Percentiles rank a stretch among this genome's conserved stretches.
phyloP scores from a whole-genome alignment of 768 basidiomycete genomes.

The Saitozyma podzolica region DNA sequence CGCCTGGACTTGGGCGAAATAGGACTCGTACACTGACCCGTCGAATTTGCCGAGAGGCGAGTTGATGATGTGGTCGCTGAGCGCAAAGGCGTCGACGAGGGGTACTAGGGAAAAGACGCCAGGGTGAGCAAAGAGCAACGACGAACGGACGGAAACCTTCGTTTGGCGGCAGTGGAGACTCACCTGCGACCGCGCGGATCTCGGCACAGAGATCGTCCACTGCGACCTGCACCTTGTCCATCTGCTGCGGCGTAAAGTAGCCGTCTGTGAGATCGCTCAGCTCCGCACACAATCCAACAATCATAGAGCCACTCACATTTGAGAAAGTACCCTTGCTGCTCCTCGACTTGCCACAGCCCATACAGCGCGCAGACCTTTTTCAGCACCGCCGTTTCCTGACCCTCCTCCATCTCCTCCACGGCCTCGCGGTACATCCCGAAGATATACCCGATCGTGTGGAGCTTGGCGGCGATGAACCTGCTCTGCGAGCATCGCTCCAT shows the following conservation, averaged over 20 bases:
- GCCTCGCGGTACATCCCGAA: constrained; percentile 53
- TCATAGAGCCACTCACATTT: constrained; percentile 48
- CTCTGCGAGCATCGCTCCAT: constrained; percentile 55
- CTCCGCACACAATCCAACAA: not conserved
- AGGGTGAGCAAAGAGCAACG: not conserved
- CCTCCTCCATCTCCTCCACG: constrained; percentile 47
- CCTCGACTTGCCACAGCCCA: constrained; percentile 55
- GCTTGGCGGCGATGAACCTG: constrained; percentile 55
- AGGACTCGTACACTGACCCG: constrained; percentile 55
- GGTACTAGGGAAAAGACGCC: constrained; percentile 27
- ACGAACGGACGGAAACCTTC: not conserved
- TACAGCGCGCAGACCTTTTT: constrained; percentile 53
- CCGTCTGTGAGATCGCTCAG: constrained; percentile 38
- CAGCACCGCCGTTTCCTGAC: constrained; percentile 49
- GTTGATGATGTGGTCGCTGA: constrained; percentile 54
- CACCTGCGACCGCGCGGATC: constrained; percentile 46
- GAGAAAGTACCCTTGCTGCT: constrained; percentile 55
- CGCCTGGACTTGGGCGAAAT: constrained; percentile 55
- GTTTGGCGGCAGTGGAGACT: no score
- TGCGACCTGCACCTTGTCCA: constrained; percentile 44
- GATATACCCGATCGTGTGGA: constrained; percentile 53
- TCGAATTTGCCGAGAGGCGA: constrained; percentile 56
- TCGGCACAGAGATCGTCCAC: constrained; percentile 49
- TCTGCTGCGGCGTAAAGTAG: constrained; percentile 45
- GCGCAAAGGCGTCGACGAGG: constrained; percentile 51